Conservation (phyloP, 2,329 filamentous ascomycete species). For the Sporothrix pallida region DNA sequence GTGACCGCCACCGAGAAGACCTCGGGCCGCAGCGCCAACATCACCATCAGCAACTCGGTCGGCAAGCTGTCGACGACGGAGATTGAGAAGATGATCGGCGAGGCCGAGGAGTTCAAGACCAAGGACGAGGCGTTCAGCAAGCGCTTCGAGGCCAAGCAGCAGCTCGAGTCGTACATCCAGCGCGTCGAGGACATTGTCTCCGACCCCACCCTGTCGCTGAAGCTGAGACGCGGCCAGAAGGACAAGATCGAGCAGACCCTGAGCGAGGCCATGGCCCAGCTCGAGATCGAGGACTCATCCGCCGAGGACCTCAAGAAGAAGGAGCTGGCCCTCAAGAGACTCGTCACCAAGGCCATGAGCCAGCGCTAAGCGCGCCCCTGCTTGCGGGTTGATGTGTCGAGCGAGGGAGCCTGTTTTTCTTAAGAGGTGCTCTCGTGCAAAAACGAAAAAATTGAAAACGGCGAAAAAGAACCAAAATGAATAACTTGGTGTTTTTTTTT, state of each 20-base stretch:
- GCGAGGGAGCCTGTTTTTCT: constrained; percentile 40
- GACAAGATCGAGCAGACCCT: constrained; percentile 99
- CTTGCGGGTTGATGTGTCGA: neutral
- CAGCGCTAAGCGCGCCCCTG: constrained; percentile 68
- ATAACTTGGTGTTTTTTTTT: constrained; percentile 30
- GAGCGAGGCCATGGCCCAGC: constrained; percentile 94
- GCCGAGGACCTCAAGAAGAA: constrained; percentile 99
- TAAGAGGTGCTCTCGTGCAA: too few relatives aligned
- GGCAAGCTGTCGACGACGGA: constrained; percentile 94
- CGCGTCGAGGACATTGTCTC: constrained; percentile 99
- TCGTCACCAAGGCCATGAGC: constrained; percentile 98
- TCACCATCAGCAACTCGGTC: constrained; percentile 99
- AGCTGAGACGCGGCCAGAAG: constrained; percentile 99
- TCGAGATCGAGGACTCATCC: constrained; percentile 90
- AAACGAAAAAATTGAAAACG: constrained; percentile 13
- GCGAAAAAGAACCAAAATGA: constrained; percentile 23
- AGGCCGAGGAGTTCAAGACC: constrained; percentile 98
- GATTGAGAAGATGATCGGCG: constrained; percentile 97
- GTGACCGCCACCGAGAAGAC: constrained; percentile 99
- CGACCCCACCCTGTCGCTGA: constrained; percentile 92
- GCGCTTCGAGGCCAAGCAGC: constrained; percentile 98
- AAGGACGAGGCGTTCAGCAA: constrained; percentile 99
- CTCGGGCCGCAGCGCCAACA: constrained; percentile 96
- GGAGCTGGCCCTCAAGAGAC: constrained; percentile 95
- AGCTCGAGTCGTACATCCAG: constrained; percentile 98